phyloP scores from a whole-genome alignment of 2,329 filamentous ascomycete species.

The Alternaria novae-zelandiae region DNA sequence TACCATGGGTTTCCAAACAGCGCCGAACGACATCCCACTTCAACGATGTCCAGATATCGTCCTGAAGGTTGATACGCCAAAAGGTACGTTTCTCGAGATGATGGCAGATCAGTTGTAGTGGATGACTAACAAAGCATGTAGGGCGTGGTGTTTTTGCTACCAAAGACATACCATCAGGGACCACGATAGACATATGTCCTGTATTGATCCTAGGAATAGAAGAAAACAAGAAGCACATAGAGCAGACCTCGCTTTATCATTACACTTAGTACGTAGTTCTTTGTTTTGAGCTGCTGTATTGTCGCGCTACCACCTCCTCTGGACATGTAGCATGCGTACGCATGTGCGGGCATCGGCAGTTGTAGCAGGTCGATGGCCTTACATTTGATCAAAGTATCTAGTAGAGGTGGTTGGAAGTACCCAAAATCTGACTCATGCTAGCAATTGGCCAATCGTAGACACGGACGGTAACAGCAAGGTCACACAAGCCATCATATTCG shows the following conservation, averaged over 20 bases:
- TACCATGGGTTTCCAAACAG: conserved; percentile 1
- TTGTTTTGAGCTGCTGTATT: not conserved
- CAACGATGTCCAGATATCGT: conserved; percentile 51
- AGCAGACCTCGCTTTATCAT: conserved; percentile 59
- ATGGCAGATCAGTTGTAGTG: not conserved
- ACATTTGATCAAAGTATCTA: not conserved
- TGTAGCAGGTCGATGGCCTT: not conserved
- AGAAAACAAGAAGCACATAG: conserved; percentile 58
- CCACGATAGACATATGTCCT: conserved; percentile 60
- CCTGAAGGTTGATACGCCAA: conserved; percentile 57
- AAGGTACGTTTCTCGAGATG: conserved; percentile 49
- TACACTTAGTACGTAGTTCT: conserved; percentile 60
- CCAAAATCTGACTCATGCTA: conserved; percentile 22
- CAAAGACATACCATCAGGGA: conserved; percentile 54
- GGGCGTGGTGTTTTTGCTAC: conserved; percentile 62
- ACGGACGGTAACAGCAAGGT: conserved; percentile 36
- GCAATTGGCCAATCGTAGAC: conserved; percentile 53
- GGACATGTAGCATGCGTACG: not conserved
- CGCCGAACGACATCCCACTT: conserved; percentile 39
- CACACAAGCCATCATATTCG: conserved; percentile 61
- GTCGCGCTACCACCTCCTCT: not conserved
- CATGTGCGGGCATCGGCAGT: not conserved
- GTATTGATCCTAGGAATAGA: conserved; percentile 57
- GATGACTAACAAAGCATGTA: conserved; percentile 33
- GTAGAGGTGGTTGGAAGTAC: not conserved